These are phyloP conservation scores for Herpotrichia juniperi DNA, from an alignment of 2,329 filamentous ascomycete genomes.

Conservation along the genomic window DNA sequence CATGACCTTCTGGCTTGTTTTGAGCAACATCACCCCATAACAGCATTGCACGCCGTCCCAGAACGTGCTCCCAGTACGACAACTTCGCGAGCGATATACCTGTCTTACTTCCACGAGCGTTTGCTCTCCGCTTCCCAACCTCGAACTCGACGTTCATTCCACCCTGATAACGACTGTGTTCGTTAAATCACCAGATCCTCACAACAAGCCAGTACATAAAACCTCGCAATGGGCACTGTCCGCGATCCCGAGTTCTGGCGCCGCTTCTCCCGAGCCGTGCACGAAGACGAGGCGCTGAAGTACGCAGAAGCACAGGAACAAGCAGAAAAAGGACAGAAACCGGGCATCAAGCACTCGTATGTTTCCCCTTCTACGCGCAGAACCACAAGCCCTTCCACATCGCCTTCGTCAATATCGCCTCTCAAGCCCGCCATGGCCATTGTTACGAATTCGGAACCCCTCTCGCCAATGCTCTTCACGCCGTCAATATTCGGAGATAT, in stretches of 20 bases:
- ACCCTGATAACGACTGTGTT: not conserved
- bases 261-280: constrained; percentile 64
- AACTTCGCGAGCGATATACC: not conserved
- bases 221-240: constrained; percentile 51
- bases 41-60: too few species aligned
- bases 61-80: too few species aligned
- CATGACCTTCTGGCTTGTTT: not conserved
- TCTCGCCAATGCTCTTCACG: too few species aligned
- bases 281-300: constrained; percentile 61
- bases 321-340: not conserved
- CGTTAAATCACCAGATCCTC: too few species aligned
- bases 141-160: too few species aligned
- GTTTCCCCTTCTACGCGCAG: constrained; percentile 27
- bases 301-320: too few species aligned
- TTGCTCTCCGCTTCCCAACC: too few species aligned
- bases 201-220: not conserved
- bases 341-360: constrained; percentile 44
- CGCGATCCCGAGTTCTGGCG: constrained; percentile 66
- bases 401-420: constrained; percentile 3
- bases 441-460: not conserved
- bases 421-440: not conserved
- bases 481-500: not conserved
- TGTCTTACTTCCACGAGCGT: not conserved
- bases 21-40: too few species aligned
- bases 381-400: constrained; percentile 12